phyloP scores from a whole-genome alignment of 2,329 filamentous ascomycete genomes.

The Aureobasidium zeae region DNA sequence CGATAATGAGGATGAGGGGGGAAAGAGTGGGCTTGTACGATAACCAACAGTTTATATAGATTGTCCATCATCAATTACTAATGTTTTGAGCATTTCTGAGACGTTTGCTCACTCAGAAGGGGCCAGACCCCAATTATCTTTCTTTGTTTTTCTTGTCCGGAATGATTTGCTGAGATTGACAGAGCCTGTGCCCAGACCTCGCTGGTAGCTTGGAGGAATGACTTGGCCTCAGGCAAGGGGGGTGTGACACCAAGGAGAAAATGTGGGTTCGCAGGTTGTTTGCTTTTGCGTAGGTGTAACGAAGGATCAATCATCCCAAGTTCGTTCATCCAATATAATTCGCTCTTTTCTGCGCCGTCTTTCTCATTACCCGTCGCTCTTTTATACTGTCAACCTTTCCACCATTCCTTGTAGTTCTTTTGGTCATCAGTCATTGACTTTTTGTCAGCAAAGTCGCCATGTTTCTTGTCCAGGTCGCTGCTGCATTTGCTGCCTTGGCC shows the following conservation, averaged over 20 bases:
- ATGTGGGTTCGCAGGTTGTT: no score
- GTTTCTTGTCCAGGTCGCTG: background rate
- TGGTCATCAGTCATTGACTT: background rate
- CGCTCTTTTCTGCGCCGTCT: background rate
- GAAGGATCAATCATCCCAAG: no score
- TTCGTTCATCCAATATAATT: background rate
- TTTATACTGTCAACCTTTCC: background rate
- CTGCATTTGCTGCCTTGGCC: background rate
- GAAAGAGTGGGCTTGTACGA: background rate
- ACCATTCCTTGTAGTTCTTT: no score
- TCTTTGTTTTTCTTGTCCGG: no score
- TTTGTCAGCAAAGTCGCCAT: background rate
- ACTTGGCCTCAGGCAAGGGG: no score
- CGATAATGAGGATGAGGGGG: background rate
- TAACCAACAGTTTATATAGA: constrained; percentile 9
- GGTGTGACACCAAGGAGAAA: no score
- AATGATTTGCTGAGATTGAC: no score
- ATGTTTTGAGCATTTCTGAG: no score
- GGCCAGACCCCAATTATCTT: no score
- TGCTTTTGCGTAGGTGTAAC: no score
- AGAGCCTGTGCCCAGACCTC: no score
- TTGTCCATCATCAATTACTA: background rate
- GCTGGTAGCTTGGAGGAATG: no score
- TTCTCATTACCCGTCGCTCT: background rate
- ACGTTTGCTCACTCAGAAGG: background rate